Base-by-base conservation (phyloP, 2,329 filamentous ascomycete species). In the Microdochium nivale region DNA sequence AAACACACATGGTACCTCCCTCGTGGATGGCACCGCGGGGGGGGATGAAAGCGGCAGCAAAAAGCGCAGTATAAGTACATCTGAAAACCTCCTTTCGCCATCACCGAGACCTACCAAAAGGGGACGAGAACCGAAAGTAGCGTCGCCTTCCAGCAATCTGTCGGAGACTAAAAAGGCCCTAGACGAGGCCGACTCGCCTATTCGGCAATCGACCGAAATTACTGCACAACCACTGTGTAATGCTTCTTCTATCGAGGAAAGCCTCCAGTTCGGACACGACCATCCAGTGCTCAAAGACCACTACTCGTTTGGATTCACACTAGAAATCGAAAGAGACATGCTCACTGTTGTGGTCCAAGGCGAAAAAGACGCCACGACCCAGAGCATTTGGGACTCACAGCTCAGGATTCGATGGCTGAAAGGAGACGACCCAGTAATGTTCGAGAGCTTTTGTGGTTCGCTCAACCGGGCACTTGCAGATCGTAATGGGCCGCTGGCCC, bases 381-480 rank as follows among this genome's bases (percentile, higher is more conserved):
- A 43, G 16, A 43, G 16, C 35, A 43, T 7, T 5, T 7, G 16
- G 7, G 35, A 7, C 5, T 7, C 16, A 5, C 16, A 43, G 4
- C 35, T n/a, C 35, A 23, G 7, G 14, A 72, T 87, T 51, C 75
- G 87, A 30, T 95, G 89, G 91, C 62, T 89, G 1, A 83, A 88
- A 59, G 92, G 94, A 0, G 73, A 76, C 5, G 87, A 95, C 57
- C 73, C 79, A 19, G 76, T 84, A 1, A 63, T 94, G 0, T 96
- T 92, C 67, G 88, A 95, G 69, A 96, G 91, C 64, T 90, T 99
- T 56, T 86, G 84, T 54, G 90, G 89, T 0, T 90, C 91, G 72
- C 56, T 95, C 35, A 23, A 23, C 14, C 35, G 35, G 16, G 21
- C 5, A n/a, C 14, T 43, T n/a, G 33, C n/a, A 24, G 25, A 25